Percentiles rank a stretch among this genome's conserved stretches.
Evolutionary conservation across 495 filamentous ascomycete species (phyloP).

Genomic region (Trypethelium eluteriae): DNA sequence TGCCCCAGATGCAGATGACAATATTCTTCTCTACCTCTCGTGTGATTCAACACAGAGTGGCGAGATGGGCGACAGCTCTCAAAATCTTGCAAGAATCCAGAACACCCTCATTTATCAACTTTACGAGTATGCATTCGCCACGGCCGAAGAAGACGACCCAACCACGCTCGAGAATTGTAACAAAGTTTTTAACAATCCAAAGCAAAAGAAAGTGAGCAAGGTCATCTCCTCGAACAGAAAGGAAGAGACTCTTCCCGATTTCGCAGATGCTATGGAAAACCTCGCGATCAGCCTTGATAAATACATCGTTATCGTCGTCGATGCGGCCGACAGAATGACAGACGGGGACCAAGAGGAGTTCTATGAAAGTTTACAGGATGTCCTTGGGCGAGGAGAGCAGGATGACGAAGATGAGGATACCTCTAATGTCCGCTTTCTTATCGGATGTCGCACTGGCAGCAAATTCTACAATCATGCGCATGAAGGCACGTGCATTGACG

Average conservation of each 20-base stretch:
- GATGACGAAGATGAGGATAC: conserved; percentile 3
- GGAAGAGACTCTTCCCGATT: background rate
- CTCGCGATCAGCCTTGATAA: background rate
- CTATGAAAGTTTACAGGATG: background rate
- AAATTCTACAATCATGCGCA: background rate
- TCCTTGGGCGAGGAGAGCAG: background rate
- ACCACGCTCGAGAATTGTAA: conserved; percentile 14
- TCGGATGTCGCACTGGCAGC: background rate
- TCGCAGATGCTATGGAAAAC: background rate
- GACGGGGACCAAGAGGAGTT: conserved; percentile 9
- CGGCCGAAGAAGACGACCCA: conserved; percentile 8
- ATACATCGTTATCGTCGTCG: background rate
- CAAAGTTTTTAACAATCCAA: conserved; percentile 17
- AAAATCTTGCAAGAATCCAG: background rate
- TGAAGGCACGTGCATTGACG: conserved; percentile 2
- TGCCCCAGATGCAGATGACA: background rate
- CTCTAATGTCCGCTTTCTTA: background rate
- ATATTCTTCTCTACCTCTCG: background rate
- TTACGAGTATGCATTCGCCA: background rate
- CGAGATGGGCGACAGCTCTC: background rate
- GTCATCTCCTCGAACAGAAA: background rate
- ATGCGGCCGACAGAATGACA: conserved; percentile 1
- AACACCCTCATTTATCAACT: conserved; percentile 9
- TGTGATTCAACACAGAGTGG: background rate
- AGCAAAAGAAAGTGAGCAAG: conserved; percentile 13